phyloP scores from a whole-genome alignment of 768 basidiomycete species.

The Xerocomellus chrysenteron region DNA sequence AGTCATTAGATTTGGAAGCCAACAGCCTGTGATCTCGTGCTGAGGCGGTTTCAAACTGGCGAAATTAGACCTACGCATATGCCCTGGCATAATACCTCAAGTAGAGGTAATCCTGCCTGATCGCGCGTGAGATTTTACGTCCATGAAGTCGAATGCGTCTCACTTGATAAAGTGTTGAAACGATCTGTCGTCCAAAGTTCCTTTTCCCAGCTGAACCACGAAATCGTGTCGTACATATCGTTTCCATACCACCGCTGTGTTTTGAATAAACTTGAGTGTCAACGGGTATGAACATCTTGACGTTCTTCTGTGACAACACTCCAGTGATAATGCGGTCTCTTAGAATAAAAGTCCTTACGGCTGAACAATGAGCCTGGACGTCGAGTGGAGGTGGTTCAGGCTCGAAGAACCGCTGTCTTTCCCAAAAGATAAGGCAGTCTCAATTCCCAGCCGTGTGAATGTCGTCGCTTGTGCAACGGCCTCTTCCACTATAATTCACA shows the following conservation, averaged over 20 bases:
- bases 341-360: background rate
- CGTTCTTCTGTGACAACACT: background rate
- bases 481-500: background rate
- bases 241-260: conserved; percentile 1
- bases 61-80: background rate
- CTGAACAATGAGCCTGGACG: background rate
- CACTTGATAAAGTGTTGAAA: conserved; percentile 4
- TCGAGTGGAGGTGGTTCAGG: conserved; percentile 1
- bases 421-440: background rate
- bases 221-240: conserved; percentile 1
- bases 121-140: background rate
- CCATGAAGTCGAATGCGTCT: background rate
- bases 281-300: background rate
- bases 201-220: conserved; percentile 2
- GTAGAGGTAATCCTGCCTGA: conserved; percentile 3
- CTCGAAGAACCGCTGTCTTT: background rate
- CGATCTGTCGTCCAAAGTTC: background rate
- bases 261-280: background rate
- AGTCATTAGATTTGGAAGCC: background rate
- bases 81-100: conserved; percentile 7
- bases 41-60: background rate
- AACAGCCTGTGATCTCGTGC: background rate
- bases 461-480: background rate
- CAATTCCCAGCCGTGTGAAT: background rate
- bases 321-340: background rate